Evolutionary conservation across 2,329 filamentous ascomycete genomes (phyloP), one percentile per base, ranked within the genome.

Genomic region (Thyridium curvatum): DNA sequence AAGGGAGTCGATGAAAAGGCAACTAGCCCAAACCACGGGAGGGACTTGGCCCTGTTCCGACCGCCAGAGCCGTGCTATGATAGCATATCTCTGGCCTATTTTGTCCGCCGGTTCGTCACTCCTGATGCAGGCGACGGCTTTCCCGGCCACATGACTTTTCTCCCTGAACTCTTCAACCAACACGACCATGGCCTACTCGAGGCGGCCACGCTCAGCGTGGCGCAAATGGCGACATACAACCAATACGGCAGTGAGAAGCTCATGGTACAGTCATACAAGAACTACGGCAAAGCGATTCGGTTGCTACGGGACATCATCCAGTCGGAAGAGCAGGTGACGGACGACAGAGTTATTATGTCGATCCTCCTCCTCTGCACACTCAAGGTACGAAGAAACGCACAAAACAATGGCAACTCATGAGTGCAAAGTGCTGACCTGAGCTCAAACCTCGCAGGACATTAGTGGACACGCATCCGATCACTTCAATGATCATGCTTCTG

Each of bases 151-250:
- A 44, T 61, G 16, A 58, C 45, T 39, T 59, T 59, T 34, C 51
- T 61, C 4, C 56, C 56, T 2, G 37, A 39, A 15, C 42, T 61
- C 4, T 58, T 52, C 32, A 42, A 59, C 31, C 41, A 50, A 4
- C 18, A 50, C 39, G 44, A 50, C 10, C 34, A 44, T 35, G 55
- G 58, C 1, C 30, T 60, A 3, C 46, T 61, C 12, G 21, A 26
- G 21, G 10, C 10, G 6, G 56, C 58, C 8, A 60, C 56, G 0
- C 38, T 56, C 34, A 58, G 53, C n/a, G 58, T 60, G 3, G 55
- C 58, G 5, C 52, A 59, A 32, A 51, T 60, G 44, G 56, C 58
- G 5, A 53, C 56, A 0, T 61, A 57, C 32, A 61, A 61, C 39
- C 51, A 54, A 13, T 49, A 58, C 18, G 55, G 58, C 0, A 49